Base-by-base conservation (phyloP, 768 basidiomycete species). In the Tylopilus rubrobrunneus region DNA sequence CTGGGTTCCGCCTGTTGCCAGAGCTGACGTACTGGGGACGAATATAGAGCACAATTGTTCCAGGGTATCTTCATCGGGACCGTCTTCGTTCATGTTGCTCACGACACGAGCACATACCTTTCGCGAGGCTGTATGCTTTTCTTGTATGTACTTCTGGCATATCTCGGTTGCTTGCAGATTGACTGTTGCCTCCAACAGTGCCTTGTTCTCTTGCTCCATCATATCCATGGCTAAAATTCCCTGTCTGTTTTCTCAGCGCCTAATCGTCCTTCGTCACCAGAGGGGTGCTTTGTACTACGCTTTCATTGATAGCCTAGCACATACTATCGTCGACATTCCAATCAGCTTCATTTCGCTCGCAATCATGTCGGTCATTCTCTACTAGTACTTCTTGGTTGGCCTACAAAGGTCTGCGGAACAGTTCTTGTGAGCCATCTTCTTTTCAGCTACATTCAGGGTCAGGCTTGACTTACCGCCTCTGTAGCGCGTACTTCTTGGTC, bases 121-220 rank as follows among this genome's bases (percentile, higher is more conserved):
- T 83, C 85, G n/a, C 80, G 89, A n/a, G 88, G 87, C 39, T 84
- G 89, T 70, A 76, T 86, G 23, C 73, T 92, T n/a, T 91, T 87
- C 78, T 89, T 89, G 79, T 85, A 65, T 33, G 80, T 70, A 33
- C 36, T 17, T 34, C 17, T 21, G 10, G 3, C 19, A 7, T 28
- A 27, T 11, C 14, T 31, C 12, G 2, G 17, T n/a, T 44, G n/a
- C 19, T 49, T 19, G 14, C 3, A 17, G 1, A 41, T 9, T 61
- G 25, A 61, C 12, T 41, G 10, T 29, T 46, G 1, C 15, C 1
- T 76, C 42, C 71, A 72, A 53, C 75, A 78, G 56, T 71, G 72
- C 19, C 67, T 68, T 46, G 56, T 73, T 87, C 8, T 85, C 83
- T 60, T 69, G 76, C 8, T 80, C 79, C 0, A 54, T 83, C 17